Evolutionary conservation across 169 alveolate species (phyloP), one percentile per base, ranked within the genome.

Genomic region (Cardiosporidium cionae): DNA sequence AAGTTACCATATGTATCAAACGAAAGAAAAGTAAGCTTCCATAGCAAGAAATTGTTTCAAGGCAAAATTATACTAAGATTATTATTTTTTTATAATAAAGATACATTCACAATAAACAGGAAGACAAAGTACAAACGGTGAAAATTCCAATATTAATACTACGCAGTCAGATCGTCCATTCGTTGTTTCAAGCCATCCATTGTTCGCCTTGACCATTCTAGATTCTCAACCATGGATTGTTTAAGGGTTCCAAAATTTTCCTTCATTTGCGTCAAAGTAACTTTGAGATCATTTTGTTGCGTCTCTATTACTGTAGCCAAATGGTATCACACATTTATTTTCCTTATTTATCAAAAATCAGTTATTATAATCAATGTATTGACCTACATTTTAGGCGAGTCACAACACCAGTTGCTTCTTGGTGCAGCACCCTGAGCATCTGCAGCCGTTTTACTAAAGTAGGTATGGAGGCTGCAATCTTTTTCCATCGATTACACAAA

Each of bases 341-440:
- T n/a, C n/a, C n/a, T n/a, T n/a, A n/a, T 16, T 44, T 16, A 44
- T 44, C n/a, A n/a, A 44, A n/a, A 44, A 44, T 44, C n/a, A 44
- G 58, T n/a, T 44, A 44, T 44, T 16, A 44, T 16, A 44, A 44
- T 44, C n/a, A 44, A 16, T 44, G 58, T 44, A 44, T 16, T n/a
- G n/a, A 44, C 76, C 34, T 71, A 76, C 83, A 73, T 16, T 65
- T 37, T 7, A 76, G 73, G 2, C 83, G 77, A 32, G 68, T 73
- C 32, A 73, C 54, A 29, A 76, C 63, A 23, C 83, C 83, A 1
- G 74, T 75, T 23, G 83, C 83, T 53, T 76, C 83, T 22, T 69
- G 83, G 37, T 76, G 83, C 3, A 76, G 53, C 34, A 63, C 63
- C 25, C 70, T 76, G 44, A 76, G 74, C 2, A 67, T 34, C 78